Evolutionary conservation across 306 rosid species (phyloP), one percentile per base, ranked within the genome.

Genomic region (Lathyrus tuberosus): DNA sequence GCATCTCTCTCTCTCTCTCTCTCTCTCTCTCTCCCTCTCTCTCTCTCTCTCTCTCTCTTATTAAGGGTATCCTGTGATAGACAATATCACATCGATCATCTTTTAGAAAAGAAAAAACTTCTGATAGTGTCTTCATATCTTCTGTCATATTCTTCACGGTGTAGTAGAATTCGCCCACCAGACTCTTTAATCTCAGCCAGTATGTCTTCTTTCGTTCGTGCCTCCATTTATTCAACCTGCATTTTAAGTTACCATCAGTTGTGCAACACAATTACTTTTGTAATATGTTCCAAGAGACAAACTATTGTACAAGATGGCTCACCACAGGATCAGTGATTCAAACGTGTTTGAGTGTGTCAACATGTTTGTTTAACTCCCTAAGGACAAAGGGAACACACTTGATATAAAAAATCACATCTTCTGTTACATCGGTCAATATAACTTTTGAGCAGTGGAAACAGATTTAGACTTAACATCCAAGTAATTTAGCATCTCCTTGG

Each of bases 221-320:
- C 82, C 70, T 91, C 96, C 93, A 91, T 84, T 90, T 91, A 90
- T 78, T 91, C 96, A 77, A 89, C 97, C 97, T 91, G 85, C 81
- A 85, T 62, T 63, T 41, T 15, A 38, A 38, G 72, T 69, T 66
- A 75, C 57, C 71, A 64, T 72, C 68, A 79, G 66, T 51, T 56
- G 62, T 69, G 62, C 42, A 82, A 61, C 46, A 68, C 13, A 48
- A 22, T 31, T 43, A 49, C 74, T 76, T 63, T 59, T 35, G 67
- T 52, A 44, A 73, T 64, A 71, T 64, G 74, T 49, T 62, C 66
- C 71, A 35, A 74, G 62, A 65, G 70, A 77, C 63, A 52, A 47
- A 54, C 24, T 61, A 47, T 48, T 54, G 66, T 73, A 51, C 26
- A 80, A 16, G 68, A 78, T 35, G 62, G 71, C 86, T 65, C 71